A percentile compares a stretch with the other conserved stretches of the same genome.
Evolutionary conservation across 1,284 basidiomycete genomes (phyloP).

Genomic region (Boletus sp.): DNA sequence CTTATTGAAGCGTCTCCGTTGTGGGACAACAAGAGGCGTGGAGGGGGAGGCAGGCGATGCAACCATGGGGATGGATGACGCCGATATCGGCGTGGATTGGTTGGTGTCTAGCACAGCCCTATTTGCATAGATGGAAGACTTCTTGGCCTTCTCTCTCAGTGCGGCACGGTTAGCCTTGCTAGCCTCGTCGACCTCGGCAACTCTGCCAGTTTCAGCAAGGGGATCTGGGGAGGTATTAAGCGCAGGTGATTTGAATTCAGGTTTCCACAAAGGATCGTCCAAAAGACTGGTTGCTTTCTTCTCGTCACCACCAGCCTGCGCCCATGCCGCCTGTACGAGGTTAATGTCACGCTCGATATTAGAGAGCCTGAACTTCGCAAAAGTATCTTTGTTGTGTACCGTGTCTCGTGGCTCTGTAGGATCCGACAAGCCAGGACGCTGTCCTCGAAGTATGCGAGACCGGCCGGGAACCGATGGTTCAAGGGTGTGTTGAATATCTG

Average conservation of each 20-base stretch:
- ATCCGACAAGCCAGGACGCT: slow-evolving; percentile 29
- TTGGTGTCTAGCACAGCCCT: slow-evolving; percentile 47
- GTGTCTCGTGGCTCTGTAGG: slow-evolving; percentile 28
- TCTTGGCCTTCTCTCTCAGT: slow-evolving; percentile 67
- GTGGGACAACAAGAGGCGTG: slow-evolving; percentile 41
- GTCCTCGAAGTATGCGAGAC: slow-evolving; percentile 51
- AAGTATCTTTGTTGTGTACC: slow-evolving; percentile 38
- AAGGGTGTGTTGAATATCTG: slow-evolving; percentile 39
- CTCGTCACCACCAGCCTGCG: slow-evolving; percentile 52
- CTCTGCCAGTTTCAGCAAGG: slow-evolving; percentile 49
- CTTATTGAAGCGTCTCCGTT: slow-evolving; percentile 52
- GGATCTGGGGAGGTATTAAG: slow-evolving; percentile 28
- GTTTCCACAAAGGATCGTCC: slow-evolving; percentile 53
- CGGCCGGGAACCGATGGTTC: slow-evolving; percentile 42
- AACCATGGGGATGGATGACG: slow-evolving; percentile 24
- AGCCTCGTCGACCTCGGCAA: slow-evolving; percentile 67
- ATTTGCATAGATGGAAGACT: slow-evolving; percentile 72
- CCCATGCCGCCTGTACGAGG: slow-evolving; percentile 61
- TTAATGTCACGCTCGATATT: slow-evolving; percentile 47
- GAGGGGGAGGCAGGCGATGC: slow-evolving; percentile 41
- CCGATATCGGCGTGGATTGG: slow-evolving; percentile 24
- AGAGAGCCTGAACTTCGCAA: slow-evolving; percentile 56
- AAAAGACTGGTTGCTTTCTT: slow-evolving; percentile 56
- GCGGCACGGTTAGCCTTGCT: slow-evolving; percentile 58
- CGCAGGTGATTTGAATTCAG: slow-evolving; percentile 23